Evolutionary conservation across 2,329 filamentous ascomycete genomes (phyloP).

Genomic region (Periconia digitata): DNA sequence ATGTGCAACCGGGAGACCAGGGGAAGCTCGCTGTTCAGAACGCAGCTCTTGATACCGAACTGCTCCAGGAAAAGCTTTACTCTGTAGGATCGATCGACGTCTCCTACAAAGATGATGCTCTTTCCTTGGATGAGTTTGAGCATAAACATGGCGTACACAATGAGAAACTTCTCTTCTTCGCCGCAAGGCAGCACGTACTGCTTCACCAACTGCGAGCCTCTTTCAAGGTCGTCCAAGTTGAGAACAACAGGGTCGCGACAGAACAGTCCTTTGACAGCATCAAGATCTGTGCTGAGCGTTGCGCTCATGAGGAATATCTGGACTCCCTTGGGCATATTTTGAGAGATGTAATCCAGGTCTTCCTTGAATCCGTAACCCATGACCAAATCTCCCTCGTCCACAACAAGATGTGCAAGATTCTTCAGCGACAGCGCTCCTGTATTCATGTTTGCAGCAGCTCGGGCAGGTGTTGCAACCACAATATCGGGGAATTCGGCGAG

Average conservation of each 20-base stretch:
- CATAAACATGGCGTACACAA: slow-evolving; percentile 94
- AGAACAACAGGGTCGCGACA: slow-evolving; percentile 78
- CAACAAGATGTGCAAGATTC: slow-evolving; percentile 73
- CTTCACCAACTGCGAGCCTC: slow-evolving; percentile 72
- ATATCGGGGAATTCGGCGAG: slow-evolving; percentile 86
- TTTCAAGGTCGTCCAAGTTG: slow-evolving; percentile 80
- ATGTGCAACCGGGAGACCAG: slow-evolving; percentile 92
- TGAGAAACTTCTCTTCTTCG: slow-evolving; percentile 96
- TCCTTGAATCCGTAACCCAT: slow-evolving; percentile 93
- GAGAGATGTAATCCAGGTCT: slow-evolving; percentile 78
- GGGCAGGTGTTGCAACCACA: slow-evolving; percentile 86
- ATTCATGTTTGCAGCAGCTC: slow-evolving; percentile 77
- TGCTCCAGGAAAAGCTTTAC: slow-evolving; percentile 95
- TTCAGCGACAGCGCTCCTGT: slow-evolving; percentile 70
- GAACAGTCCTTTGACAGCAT: slow-evolving; percentile 82
- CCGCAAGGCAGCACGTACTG: slow-evolving; percentile 90
- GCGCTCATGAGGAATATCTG: slow-evolving; percentile 95
- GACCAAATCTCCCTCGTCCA: slow-evolving; percentile 93
- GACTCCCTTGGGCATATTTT: slow-evolving; percentile 77
- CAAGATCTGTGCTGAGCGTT: slow-evolving; percentile 84
- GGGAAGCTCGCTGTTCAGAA: slow-evolving; percentile 91
- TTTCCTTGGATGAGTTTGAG: slow-evolving; percentile 93
- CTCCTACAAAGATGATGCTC: slow-evolving; percentile 79
- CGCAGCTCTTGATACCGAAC: slow-evolving; percentile 90
- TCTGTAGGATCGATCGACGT: slow-evolving; percentile 87